These are phyloP conservation scores for Wickerhamomyces sp. DNA, from an alignment of 1,139 yeast species.

Conservation along the genomic window DNA sequence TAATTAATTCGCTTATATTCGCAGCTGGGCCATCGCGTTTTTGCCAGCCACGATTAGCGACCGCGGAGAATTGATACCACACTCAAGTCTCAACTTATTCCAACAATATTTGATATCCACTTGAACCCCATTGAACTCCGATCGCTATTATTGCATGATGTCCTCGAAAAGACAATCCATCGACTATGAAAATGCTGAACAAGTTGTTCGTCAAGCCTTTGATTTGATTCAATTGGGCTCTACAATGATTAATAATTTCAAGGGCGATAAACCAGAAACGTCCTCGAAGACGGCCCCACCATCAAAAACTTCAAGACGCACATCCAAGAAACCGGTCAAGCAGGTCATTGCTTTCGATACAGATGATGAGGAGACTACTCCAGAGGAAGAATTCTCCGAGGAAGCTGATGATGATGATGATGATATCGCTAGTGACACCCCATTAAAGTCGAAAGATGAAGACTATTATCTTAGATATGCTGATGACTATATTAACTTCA, in stretches of 20 bases:
- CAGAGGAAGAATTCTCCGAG: constrained; percentile 13
- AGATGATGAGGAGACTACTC: constrained; percentile 12
- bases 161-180: neutral
- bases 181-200: constrained; percentile 16
- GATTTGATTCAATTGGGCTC: constrained; percentile 20
- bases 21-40: neutral
- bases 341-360: constrained; percentile 16
- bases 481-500: constrained; percentile 50
- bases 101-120: too few relatives aligned
- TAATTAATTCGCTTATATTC: too few relatives aligned
- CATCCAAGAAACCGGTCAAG: neutral
- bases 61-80: too few relatives aligned
- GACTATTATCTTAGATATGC: constrained; percentile 37
- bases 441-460: neutral
- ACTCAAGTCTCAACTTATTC: too few relatives aligned
- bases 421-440: neutral
- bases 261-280: neutral
- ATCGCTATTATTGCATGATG: constrained; percentile 2
- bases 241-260: constrained; percentile 12
- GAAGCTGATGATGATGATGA: constrained; percentile 2
- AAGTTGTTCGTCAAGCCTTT: constrained; percentile 21
- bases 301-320: neutral
- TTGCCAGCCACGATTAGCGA: neutral
- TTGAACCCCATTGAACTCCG: too few relatives aligned
- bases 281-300: neutral